Conservation (phyloP, 805 yeast species). For the Yarrowia yakushimensis region DNA sequence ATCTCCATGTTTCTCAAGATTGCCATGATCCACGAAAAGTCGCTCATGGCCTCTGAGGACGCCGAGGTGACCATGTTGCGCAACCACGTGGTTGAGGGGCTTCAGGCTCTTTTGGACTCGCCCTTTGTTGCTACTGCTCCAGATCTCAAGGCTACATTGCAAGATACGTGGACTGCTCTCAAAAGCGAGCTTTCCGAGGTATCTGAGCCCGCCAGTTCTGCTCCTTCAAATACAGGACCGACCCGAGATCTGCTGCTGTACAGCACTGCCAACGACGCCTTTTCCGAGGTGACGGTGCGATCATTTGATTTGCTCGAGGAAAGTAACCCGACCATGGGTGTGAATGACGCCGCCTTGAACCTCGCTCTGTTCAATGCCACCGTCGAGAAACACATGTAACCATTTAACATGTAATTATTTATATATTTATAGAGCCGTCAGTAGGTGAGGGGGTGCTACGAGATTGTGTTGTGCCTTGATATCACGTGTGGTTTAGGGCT, state of each 20-base stretch:
- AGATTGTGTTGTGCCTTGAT: too few relatives aligned
- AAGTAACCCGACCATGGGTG: constrained; percentile 45
- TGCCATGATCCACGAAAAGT: constrained; percentile 31
- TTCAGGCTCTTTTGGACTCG: constrained; percentile 23
- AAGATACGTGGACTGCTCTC: constrained; percentile 18
- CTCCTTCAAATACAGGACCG: background rate
- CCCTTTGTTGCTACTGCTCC: constrained; percentile 13
- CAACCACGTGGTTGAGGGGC: constrained; percentile 18
- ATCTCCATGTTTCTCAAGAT: constrained; percentile 33
- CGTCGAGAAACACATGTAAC: constrained; percentile 42
- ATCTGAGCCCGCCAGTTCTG: constrained; percentile 22
- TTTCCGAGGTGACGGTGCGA: constrained; percentile 43
- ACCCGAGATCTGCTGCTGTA: constrained; percentile 33
- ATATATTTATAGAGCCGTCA: constrained; percentile 11
- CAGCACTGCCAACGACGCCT: constrained; percentile 35
- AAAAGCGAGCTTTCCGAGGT: constrained; percentile 4
- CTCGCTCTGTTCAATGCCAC: constrained; percentile 54
- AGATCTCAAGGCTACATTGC: constrained; percentile 4
- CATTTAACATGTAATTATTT: constrained; percentile 33
- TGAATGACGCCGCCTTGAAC: constrained; percentile 54
- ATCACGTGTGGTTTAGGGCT: too few relatives aligned
- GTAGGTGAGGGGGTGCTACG: background rate
- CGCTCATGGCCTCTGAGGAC: constrained; percentile 19
- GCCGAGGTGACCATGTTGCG: background rate
- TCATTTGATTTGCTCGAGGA: constrained; percentile 61